These are phyloP conservation scores for Trichoderma cornu-damae DNA, from an alignment of 2,329 filamentous ascomycete species.

Conservation along the genomic window DNA sequence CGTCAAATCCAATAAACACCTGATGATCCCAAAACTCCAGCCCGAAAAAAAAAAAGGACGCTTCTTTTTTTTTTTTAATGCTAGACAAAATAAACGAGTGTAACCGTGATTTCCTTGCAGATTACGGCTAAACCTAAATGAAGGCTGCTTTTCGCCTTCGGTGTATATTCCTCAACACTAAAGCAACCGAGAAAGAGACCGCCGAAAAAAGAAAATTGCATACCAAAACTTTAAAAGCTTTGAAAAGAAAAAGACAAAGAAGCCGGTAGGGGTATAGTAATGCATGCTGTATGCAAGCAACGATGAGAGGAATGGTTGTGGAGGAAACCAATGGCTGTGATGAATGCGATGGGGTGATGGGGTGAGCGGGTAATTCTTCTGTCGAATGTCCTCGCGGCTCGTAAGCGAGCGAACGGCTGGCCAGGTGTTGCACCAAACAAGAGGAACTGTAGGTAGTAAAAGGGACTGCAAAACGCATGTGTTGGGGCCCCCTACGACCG, in stretches of 20 bases:
- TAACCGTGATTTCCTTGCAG: background rate
- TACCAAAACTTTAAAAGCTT: too few relatives aligned
- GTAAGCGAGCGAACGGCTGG: background rate
- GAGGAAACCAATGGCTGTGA: conserved; percentile 3
- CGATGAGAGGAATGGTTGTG: conserved; percentile 7
- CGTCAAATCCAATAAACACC: conserved; percentile 1
- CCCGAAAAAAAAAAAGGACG: background rate
- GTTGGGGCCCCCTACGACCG: conserved; percentile 36
- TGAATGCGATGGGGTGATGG: background rate
- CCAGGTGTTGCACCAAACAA: background rate
- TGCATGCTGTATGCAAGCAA: background rate
- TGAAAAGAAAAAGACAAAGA: background rate
- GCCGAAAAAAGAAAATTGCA: background rate
- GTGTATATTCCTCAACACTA: background rate
- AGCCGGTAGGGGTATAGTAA: conserved; percentile 12
- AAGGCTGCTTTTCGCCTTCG: background rate
- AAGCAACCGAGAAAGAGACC: background rate
- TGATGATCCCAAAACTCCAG: conserved; percentile 1
- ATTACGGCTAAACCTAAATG: background rate
- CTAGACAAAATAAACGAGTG: conserved; percentile 9
- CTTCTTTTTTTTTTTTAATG: conserved; percentile 3
- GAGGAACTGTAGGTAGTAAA: background rate
- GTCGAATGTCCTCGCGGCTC: background rate
- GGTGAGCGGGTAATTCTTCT: background rate
- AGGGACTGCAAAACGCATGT: background rate